phyloP scores from a whole-genome alignment of 2,329 filamentous ascomycete genomes.

The Neofusicoccum laricinum region DNA sequence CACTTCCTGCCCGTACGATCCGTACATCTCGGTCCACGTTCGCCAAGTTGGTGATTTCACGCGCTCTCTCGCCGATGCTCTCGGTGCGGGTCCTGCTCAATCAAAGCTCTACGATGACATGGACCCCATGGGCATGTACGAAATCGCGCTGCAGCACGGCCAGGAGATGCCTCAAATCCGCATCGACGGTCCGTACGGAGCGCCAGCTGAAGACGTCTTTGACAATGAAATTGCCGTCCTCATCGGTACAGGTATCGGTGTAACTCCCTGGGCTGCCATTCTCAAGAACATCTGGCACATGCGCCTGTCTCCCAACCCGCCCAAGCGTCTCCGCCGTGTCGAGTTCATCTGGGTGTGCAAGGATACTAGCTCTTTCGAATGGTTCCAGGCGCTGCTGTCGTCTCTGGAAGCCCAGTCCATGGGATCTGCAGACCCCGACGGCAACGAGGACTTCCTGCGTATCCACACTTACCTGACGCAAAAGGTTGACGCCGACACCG shows the following conservation, averaged over 20 bases:
- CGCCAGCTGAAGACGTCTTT: constrained; percentile 96
- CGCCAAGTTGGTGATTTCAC: constrained; percentile 98
- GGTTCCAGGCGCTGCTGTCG: constrained; percentile 93
- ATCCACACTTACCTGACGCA: constrained; percentile 98
- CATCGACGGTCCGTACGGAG: constrained; percentile 94
- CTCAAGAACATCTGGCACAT: constrained; percentile 98
- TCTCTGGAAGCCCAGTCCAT: constrained; percentile 85
- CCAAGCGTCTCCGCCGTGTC: constrained; percentile 82
- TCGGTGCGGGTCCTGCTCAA: constrained; percentile 87
- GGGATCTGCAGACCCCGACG: constrained; percentile 50
- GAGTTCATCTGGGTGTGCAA: constrained; percentile 99
- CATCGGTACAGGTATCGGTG: constrained; percentile 82
- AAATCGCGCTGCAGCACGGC: constrained; percentile 89
- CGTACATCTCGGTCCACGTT: constrained; percentile 90
- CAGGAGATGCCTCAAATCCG: constrained; percentile 87
- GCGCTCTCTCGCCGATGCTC: constrained; percentile 83
- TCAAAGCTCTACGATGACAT: constrained; percentile 86
- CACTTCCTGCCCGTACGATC: constrained; percentile 94
- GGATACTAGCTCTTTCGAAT: constrained; percentile 93
- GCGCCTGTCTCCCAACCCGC: constrained; percentile 84
- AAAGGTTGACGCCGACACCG: constrained; percentile 84
- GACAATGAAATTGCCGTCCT: constrained; percentile 85
- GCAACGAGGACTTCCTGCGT: constrained; percentile 73
- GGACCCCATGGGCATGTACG: constrained; percentile 95
- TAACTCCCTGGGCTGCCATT: constrained; percentile 82